Evolutionary conservation across 2,329 filamentous ascomycete species (phyloP).

Genomic region (Talaromyces islandicus): DNA sequence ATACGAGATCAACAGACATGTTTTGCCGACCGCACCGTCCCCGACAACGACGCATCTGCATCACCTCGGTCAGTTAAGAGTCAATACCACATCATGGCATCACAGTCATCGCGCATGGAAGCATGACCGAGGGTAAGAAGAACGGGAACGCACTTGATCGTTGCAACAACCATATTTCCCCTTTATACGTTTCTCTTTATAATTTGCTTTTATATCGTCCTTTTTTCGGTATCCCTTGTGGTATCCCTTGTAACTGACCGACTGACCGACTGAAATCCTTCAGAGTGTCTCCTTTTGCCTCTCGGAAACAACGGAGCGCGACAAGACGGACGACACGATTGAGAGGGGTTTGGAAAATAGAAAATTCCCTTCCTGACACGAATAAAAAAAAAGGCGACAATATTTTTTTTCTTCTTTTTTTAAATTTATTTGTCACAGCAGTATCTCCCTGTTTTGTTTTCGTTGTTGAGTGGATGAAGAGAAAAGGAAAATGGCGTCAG

Average conservation of each 20-base stretch:
- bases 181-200: background rate
- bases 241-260: background rate
- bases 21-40: conserved; percentile 99
- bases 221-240: background rate
- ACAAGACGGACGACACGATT: background rate
- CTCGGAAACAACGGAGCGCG: background rate
- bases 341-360: background rate
- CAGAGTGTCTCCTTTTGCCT: background rate
- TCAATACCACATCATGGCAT: background rate
- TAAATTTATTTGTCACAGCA: too few relatives aligned
- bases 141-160: conserved; percentile 51
- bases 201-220: background rate
- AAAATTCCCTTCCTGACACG: too few relatives aligned
- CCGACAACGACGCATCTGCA: conserved; percentile 94
- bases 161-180: conserved; percentile 52
- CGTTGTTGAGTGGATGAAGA: too few relatives aligned
- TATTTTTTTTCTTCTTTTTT: too few relatives aligned
- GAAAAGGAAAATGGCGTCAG: too few relatives aligned
- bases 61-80: background rate
- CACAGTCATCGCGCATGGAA: background rate
- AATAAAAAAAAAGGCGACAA: too few relatives aligned
- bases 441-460: too few relatives aligned
- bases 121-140: background rate
- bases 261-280: background rate
- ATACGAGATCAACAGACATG: conserved; percentile 97